Conservation (phyloP, 768 basidiomycete genomes). For the Phanerochaete carnosa region DNA sequence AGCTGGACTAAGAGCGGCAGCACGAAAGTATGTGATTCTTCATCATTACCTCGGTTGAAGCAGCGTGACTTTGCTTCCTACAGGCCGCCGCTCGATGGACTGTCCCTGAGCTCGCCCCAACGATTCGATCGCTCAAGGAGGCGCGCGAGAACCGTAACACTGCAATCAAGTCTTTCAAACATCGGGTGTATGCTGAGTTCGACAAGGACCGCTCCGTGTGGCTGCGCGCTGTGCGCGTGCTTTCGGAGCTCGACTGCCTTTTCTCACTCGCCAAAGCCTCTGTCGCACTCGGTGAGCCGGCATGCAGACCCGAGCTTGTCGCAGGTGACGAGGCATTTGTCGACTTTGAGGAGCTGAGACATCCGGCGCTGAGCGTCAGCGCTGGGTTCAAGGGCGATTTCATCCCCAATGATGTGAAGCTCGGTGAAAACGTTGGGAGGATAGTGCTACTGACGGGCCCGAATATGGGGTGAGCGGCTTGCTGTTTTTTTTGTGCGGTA, state of each 20-base stretch:
- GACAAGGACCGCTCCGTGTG: conserved; percentile 77
- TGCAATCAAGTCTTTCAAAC: conserved; percentile 81
- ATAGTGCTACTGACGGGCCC: conserved; percentile 88
- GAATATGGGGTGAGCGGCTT: conserved; percentile 73
- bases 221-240: conserved; percentile 78
- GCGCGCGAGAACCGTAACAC: conserved; percentile 84
- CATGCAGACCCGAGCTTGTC: conserved; percentile 88
- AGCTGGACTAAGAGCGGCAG: conserved; percentile 79
- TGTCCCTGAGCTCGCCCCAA: conserved; percentile 66
- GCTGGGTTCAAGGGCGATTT: conserved; percentile 60
- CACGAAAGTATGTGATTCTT: conserved; percentile 61
- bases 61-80: conserved; percentile 1
- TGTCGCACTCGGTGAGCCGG: conserved; percentile 85
- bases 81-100: conserved; percentile 77
- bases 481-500: not conserved
- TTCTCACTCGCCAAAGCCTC: conserved; percentile 90
- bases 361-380: conserved; percentile 78
- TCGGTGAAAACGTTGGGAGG: conserved; percentile 73
- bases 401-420: conserved; percentile 88
- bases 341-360: conserved; percentile 87
- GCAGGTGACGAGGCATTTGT: conserved; percentile 76
- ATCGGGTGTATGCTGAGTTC: conserved; percentile 75
- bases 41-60: not conserved
- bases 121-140: conserved; percentile 85
- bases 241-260: conserved; percentile 96